Percentiles rank a stretch among this genome's conserved stretches.
Evolutionary conservation across 148 eudicot species (phyloP).

Genomic region (Beta vulgaris): DNA sequence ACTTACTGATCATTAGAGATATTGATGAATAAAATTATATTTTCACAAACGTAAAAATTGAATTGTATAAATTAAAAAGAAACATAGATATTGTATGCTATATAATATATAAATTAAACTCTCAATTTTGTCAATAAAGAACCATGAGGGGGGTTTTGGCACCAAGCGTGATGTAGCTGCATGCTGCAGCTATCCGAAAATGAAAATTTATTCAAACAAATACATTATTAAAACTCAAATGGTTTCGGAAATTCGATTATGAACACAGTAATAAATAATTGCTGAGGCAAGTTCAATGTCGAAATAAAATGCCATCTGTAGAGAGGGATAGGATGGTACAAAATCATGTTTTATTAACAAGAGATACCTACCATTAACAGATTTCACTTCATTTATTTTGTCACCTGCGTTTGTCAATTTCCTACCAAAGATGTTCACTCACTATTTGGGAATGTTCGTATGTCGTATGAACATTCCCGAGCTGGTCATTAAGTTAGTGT

Average conservation of each 20-base stretch:
- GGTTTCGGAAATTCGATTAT: neutral
- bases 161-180: neutral
- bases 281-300: neutral
- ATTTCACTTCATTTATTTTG: neutral
- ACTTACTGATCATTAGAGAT: too few species aligned
- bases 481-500: slow-evolving; percentile 8
- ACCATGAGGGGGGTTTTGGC: too few species aligned
- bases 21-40: too few species aligned
- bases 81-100: too few species aligned
- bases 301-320: neutral
- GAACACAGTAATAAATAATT: neutral
- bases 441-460: slow-evolving; percentile 4
- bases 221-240: neutral
- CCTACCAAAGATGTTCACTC: slow-evolving; percentile 4
- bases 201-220: neutral
- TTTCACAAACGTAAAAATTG: too few species aligned
- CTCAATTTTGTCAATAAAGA: too few species aligned
- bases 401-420: slow-evolving; percentile 1
- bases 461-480: neutral
- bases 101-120: too few species aligned
- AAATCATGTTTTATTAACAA: neutral
- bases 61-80: too few species aligned
- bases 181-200: neutral
- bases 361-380: neutral
- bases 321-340: neutral